Base-by-base conservation (phyloP, 1,284 basidiomycete species). In the Anthracocystis panici-leucophaei region DNA sequence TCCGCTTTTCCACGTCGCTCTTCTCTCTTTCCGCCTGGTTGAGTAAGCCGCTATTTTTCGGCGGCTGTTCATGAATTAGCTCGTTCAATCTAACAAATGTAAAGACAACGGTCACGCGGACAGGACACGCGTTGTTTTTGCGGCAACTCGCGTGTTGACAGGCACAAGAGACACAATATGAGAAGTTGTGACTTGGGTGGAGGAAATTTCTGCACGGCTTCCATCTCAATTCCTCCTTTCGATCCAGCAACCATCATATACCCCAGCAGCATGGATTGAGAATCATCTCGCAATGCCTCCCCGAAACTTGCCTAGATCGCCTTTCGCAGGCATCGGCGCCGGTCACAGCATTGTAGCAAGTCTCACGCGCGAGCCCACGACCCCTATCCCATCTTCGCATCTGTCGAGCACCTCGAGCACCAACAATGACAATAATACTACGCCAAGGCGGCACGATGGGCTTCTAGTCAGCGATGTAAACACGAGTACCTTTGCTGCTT, bases 261-360 rank as follows among this genome's bases (percentile, higher is more conserved):
- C 11, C 6, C 54, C 7, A 27, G 27, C 27, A 44, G 42, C 21
- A 56, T 56, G 54, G n/a, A 23, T 29, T 14, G 25, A 42, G 3
- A 23, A 21, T 21, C 38, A 20, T 52, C 42, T 45, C 21, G 38
- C 21, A 9, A 68, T 68, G 71, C 71, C 71, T 16, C 62, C 71
- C 29, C 71, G 71, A 14, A 63, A 45, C 38, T 38, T 55, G 16
- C 52, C 65, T 5, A 64, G 55, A 20, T 74, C 71, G 45, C 71
- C 71, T 2, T 68, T 74, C 25, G 71, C 71, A 29, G 65, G 71
- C 44, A 67, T 68, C 29, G 65, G 71, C 11, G 61, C 65, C 6
- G 71, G 65, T 1, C 48, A 58, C 48, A 65, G 50, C 57, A 68
- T 65, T 21, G 51, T 74, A 9, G 57, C 65, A 5, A 59, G 27